Conservation (phyloP, 148 eudicot species). For the Heliosperma pusillum region DNA sequence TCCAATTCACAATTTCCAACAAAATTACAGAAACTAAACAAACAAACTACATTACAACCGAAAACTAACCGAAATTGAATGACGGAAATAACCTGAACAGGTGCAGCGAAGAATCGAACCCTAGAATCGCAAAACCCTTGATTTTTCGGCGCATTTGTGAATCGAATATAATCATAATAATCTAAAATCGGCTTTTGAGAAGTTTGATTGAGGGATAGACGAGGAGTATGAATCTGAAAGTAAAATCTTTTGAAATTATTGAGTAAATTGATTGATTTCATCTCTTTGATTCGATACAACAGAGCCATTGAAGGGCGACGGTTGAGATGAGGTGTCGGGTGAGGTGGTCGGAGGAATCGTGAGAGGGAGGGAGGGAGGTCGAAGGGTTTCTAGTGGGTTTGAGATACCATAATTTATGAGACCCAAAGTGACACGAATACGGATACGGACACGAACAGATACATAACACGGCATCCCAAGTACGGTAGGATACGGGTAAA, state of each 20-base stretch:
- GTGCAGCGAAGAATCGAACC: constrained; percentile 72
- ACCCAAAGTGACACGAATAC: too few relatives aligned
- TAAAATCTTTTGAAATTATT: constrained; percentile 37
- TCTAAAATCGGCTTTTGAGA: constrained; percentile 4
- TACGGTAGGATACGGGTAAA: too few relatives aligned
- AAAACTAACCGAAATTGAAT: constrained; percentile 9
- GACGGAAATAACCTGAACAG: constrained; percentile 49
- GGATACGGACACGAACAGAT: too few relatives aligned
- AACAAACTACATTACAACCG: not conserved
- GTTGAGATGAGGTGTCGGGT: too few relatives aligned
- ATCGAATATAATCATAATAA: not conserved
- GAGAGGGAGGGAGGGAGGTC: too few relatives aligned
- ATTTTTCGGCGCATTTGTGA: constrained; percentile 14
- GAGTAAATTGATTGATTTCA: constrained; percentile 27
- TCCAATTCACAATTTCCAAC: not conserved
- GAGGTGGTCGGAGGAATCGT: too few relatives aligned
- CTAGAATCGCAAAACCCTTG: constrained; percentile 22
- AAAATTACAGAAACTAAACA: not conserved
- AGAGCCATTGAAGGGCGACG: not conserved
- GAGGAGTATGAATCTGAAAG: constrained; percentile 25
- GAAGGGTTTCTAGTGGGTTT: too few relatives aligned
- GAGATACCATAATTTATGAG: too few relatives aligned
- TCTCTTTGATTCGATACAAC: constrained; percentile 35
- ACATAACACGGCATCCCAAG: too few relatives aligned
- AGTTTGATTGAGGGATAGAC: constrained; percentile 23